Conservation (phyloP, 768 basidiomycete species). For the Rhodotorula babjevae region DNA sequence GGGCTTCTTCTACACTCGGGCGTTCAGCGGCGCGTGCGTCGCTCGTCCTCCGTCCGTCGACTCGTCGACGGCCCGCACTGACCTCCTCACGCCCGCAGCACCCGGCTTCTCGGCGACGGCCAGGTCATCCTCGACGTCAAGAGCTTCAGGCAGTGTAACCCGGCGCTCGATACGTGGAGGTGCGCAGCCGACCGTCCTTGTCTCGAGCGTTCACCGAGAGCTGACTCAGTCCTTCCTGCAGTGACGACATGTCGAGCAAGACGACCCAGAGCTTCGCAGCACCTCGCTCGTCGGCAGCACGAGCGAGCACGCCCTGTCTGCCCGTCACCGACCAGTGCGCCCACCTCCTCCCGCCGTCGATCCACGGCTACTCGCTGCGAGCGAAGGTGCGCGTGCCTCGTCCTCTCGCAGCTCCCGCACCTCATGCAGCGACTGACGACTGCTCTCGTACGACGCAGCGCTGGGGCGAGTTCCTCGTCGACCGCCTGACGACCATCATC, state of each 20-base stretch:
- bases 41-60: background rate
- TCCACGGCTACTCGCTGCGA: slow-evolving; percentile 12
- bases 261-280: no score
- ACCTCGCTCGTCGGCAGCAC: no score
- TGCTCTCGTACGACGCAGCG: background rate
- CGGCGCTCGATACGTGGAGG: slow-evolving; percentile 6
- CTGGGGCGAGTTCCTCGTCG: slow-evolving; percentile 18
- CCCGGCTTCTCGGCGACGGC: background rate
- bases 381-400: background rate
- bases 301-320: background rate
- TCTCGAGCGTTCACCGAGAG: fast-evolving
- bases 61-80: background rate
- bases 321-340: background rate
- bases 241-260: background rate
- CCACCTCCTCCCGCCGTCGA: background rate
- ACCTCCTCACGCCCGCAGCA: background rate
- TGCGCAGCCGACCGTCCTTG: background rate
- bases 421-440: no score
- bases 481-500: background rate
- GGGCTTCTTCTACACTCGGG: slow-evolving; percentile 13
- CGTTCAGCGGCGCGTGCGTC: slow-evolving; percentile 10
- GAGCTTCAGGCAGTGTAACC: slow-evolving; percentile 3
- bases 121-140: slow-evolving; percentile 4
- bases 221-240: background rate
- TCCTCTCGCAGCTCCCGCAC: background rate